Evolutionary conservation across 345 rosid species (phyloP).

Genomic region (Rhizophora mangle): DNA sequence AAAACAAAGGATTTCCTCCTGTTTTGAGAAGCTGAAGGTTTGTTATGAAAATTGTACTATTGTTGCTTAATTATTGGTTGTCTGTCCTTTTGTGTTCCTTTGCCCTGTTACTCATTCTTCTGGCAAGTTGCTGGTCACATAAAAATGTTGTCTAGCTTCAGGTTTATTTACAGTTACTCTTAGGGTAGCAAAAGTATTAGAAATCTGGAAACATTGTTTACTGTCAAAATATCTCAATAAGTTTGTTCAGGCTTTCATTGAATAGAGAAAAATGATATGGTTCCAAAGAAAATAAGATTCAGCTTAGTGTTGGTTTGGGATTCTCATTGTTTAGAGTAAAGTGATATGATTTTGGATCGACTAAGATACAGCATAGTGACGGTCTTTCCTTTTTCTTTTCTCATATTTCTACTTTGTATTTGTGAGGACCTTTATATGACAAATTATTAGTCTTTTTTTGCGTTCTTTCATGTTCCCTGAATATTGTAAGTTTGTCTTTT

Average conservation of each 20-base stretch:
- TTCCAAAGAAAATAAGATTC: neutral
- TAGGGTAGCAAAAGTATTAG: too few species aligned
- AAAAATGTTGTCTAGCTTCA: too few species aligned
- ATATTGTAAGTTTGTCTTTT: neutral
- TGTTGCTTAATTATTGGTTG: neutral
- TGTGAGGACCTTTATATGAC: neutral
- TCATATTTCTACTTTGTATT: neutral
- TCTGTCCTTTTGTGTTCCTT: neutral
- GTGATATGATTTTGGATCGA: too few species aligned
- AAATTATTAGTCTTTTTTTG: neutral
- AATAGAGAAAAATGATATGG: neutral
- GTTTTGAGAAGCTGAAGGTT: conserved; percentile 73
- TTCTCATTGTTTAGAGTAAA: too few species aligned
- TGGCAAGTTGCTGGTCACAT: neutral
- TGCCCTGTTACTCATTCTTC: neutral
- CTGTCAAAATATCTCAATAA: too few species aligned
- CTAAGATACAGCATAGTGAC: too few species aligned
- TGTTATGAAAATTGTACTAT: conserved; percentile 16
- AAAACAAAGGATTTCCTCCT: conserved; percentile 49
- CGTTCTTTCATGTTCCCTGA: neutral
- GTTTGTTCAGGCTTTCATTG: too few species aligned
- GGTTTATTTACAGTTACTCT: too few species aligned
- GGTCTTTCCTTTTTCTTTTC: neutral
- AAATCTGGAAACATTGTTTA: too few species aligned
- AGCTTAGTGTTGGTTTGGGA: too few species aligned